Percentiles rank a stretch among this genome's conserved stretches.
Conservation (phyloP, 2,329 filamentous ascomycete species). For the Fragosphaeria purpurea region DNA sequence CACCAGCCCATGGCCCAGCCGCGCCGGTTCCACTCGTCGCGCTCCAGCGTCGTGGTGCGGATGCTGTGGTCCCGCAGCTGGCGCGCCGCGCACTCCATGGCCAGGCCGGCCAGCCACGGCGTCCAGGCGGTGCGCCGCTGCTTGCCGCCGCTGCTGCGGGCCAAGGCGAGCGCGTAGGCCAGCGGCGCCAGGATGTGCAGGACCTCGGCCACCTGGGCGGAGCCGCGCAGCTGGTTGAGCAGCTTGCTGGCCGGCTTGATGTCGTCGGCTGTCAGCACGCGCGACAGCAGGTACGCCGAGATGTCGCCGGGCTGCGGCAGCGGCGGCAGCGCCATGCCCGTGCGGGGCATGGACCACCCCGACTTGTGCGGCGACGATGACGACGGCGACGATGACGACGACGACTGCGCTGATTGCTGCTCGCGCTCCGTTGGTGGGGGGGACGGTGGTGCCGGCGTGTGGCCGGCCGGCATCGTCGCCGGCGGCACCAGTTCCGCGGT, state of each 20-base stretch:
- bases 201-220: slow-evolving; percentile 70
- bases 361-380: slow-evolving; percentile 31
- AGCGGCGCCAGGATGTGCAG: slow-evolving; percentile 85
- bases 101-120: slow-evolving; percentile 81
- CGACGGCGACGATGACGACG: slow-evolving; percentile 22
- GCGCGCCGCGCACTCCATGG: slow-evolving; percentile 78
- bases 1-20: slow-evolving; percentile 93
- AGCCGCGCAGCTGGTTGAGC: slow-evolving; percentile 70
- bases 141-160: slow-evolving; percentile 27
- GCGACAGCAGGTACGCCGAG: slow-evolving; percentile 74
- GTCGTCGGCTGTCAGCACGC: slow-evolving; percentile 89
- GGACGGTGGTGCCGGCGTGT: slow-evolving; percentile 5
- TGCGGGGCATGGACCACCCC: slow-evolving; percentile 90
- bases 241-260: slow-evolving; percentile 86
- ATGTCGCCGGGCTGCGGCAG: slow-evolving; percentile 76
- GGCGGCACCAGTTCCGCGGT: background rate
- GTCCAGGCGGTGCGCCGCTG: slow-evolving; percentile 62
- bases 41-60: slow-evolving; percentile 76
- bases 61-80: slow-evolving; percentile 68
- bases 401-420: slow-evolving; percentile 10
- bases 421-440: slow-evolving; percentile 12
- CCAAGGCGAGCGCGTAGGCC: slow-evolving; percentile 74
- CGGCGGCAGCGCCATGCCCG: slow-evolving; percentile 72
- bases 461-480: background rate
- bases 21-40: slow-evolving; percentile 78